These are phyloP conservation scores for Tausonia pullulans DNA, from an alignment of 1,284 basidiomycete genomes.

Conservation along the genomic window DNA sequence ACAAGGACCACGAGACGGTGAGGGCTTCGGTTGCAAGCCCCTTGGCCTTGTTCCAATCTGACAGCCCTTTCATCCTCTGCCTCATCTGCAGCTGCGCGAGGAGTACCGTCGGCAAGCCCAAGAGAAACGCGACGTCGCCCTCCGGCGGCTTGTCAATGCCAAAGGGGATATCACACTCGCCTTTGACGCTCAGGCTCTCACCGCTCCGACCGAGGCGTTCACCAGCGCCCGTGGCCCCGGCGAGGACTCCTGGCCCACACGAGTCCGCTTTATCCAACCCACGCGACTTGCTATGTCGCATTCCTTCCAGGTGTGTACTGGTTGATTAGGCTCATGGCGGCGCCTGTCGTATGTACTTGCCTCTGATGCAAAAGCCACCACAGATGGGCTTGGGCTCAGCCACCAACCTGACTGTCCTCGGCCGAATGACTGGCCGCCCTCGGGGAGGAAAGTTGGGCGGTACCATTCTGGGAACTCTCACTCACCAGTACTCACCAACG, in stretches of 20 bases:
- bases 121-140: conserved; percentile 35
- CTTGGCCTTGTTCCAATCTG: not conserved
- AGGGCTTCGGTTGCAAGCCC: conserved; percentile 6
- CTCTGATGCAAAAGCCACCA: not conserved
- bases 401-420: conserved; percentile 29
- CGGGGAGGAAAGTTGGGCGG: conserved; percentile 29
- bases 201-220: conserved; percentile 26
- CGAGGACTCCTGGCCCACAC: conserved; percentile 23
- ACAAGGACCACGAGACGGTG: conserved; percentile 37
- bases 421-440: conserved; percentile 34
- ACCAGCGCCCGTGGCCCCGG: conserved; percentile 23
- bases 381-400: conserved; percentile 14
- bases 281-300: conserved; percentile 32
- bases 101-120: conserved; percentile 38
- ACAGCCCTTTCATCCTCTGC: not conserved
- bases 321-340: too few species aligned
- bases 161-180: conserved; percentile 32
- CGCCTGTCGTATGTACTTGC: not conserved
- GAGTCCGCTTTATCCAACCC: conserved; percentile 25
- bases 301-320: conserved; percentile 28
- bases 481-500: conserved; percentile 39
- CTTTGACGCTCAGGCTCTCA: conserved; percentile 32
- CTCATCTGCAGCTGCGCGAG: conserved; percentile 25
- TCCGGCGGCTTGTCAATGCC: conserved; percentile 40
- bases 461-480: conserved; percentile 39